Evolutionary conservation across 192 early-diverging fungal genomes (phyloP).

Genomic region (Coemansia sp.): DNA sequence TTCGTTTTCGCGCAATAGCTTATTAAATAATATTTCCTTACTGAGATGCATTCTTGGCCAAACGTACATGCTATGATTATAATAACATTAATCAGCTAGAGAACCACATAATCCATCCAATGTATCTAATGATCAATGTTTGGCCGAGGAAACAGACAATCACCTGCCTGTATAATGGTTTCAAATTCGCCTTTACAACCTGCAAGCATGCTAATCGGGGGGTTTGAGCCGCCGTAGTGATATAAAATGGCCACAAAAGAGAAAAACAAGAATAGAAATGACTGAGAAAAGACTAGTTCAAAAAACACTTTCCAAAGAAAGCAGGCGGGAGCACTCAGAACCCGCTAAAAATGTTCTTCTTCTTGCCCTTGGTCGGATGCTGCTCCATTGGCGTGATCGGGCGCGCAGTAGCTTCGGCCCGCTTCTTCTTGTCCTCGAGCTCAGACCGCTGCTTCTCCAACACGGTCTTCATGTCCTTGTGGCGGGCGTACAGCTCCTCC

Average conservation of each 20-base stretch:
- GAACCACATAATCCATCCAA: too few species aligned
- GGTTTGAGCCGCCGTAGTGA: too few species aligned
- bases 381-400: conserved; percentile 54
- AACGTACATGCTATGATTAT: too few species aligned
- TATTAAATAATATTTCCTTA: too few species aligned
- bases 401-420: conserved; percentile 63
- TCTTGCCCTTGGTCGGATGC: conserved; percentile 54
- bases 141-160: too few species aligned
- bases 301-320: conserved; percentile 8
- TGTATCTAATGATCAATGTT: too few species aligned
- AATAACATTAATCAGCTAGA: too few species aligned
- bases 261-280: conserved; percentile 8
- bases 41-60: too few species aligned
- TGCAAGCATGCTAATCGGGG: too few species aligned
- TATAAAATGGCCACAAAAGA: background rate
- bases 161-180: too few species aligned
- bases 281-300: conserved; percentile 3
- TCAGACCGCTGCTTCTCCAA: conserved; percentile 91
- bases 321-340: conserved; percentile 31
- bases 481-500: conserved; percentile 93
- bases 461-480: conserved; percentile 98
- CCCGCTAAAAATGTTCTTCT: conserved; percentile 57
- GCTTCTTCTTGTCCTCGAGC: conserved; percentile 93
- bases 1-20: too few species aligned
- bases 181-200: too few species aligned